phyloP scores from a whole-genome alignment of 257 asterid genomes.

The Solanum paucissectum region DNA sequence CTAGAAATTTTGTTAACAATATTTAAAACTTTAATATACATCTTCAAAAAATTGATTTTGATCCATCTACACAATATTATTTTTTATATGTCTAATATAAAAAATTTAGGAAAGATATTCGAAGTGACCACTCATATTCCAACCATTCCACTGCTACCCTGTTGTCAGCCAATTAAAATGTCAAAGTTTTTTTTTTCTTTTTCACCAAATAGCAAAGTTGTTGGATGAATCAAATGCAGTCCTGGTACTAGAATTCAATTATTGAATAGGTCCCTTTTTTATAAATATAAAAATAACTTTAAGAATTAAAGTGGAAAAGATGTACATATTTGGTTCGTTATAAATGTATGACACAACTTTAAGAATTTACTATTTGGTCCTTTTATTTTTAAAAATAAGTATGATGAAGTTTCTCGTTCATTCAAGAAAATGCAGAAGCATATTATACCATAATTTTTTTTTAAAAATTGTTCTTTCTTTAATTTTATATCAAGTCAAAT shows the following conservation, averaged over 20 bases:
- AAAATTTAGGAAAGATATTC: no score
- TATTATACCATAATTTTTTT: no score
- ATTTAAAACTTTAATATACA: no score
- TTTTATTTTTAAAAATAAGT: not conserved
- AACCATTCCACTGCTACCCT: no score
- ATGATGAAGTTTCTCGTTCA: not conserved
- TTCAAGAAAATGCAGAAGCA: not conserved
- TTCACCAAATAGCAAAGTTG: not conserved
- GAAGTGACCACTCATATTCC: no score
- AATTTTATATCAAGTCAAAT: no score
- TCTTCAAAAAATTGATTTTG: no score
- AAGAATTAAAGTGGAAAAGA: not conserved
- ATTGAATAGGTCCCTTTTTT: not conserved
- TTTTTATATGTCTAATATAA: no score
- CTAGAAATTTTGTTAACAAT: not conserved
- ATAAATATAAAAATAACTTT: no score
- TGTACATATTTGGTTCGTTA: not conserved
- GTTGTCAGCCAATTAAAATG: not conserved
- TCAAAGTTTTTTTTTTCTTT: not conserved
- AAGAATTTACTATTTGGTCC: not conserved
- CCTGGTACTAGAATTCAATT: not conserved
- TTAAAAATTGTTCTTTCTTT: fast-evolving
- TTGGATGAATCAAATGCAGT: not conserved
- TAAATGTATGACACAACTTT: not conserved
- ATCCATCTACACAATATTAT: not conserved